Evolutionary conservation across 2,329 filamentous ascomycete genomes (phyloP).

Genomic region (Plectosphaerella plurivora): DNA sequence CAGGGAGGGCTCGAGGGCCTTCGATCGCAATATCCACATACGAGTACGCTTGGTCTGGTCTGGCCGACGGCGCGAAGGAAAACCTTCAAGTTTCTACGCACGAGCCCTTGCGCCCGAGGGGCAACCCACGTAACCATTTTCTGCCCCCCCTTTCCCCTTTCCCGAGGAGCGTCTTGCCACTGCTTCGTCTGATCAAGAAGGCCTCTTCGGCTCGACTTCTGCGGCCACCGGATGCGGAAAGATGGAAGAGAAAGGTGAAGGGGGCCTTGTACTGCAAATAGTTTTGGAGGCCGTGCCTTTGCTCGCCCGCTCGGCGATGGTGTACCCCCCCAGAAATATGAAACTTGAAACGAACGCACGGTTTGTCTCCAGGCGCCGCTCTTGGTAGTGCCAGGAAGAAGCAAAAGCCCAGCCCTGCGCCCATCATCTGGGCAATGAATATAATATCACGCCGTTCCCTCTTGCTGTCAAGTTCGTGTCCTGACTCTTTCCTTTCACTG

Average conservation of each 20-base stretch:
- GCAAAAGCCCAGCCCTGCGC: not conserved
- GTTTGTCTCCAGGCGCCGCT: too few species aligned
- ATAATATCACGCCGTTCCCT: not conserved
- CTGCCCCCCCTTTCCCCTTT: too few species aligned
- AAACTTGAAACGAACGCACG: not conserved
- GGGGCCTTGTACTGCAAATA: not conserved
- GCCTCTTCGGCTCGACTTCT: too few species aligned
- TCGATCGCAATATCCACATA: too few species aligned
- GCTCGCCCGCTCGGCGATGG: not conserved
- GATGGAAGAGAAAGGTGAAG: not conserved
- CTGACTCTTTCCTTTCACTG: not conserved
- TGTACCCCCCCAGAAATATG: not conserved
- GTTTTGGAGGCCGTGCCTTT: not conserved
- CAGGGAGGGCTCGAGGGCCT: not conserved
- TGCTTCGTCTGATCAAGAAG: too few species aligned
- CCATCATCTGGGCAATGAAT: not conserved
- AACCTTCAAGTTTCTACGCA: too few species aligned
- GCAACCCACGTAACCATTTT: too few species aligned
- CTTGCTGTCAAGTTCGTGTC: not conserved
- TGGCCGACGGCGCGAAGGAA: too few species aligned
- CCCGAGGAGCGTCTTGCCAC: too few species aligned
- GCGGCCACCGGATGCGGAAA: not conserved
- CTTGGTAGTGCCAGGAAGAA: not conserved
- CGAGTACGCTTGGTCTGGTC: too few species aligned
- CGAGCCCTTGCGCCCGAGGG: too few species aligned